Evolutionary conservation across 2,329 filamentous ascomycete genomes (phyloP), one percentile per base, ranked within the genome.

Genomic region (Sarocladiaceae sp.): DNA sequence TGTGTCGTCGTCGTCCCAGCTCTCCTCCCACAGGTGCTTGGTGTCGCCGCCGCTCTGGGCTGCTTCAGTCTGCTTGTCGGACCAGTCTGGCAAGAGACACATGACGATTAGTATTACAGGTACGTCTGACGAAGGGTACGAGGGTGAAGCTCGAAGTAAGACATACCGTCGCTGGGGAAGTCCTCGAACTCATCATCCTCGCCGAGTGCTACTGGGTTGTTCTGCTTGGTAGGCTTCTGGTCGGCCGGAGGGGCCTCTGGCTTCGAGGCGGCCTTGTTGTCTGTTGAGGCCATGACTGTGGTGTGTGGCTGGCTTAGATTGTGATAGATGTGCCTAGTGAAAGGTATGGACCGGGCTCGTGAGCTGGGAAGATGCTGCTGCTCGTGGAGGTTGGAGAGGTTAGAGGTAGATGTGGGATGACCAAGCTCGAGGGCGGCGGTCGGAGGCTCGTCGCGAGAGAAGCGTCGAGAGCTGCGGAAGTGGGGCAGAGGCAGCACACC

Each of bases 101-200:
- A 35, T 7, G 21, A 10, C 7, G 21, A 6, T 20, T 35, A 19
- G 15, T 19, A 35, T 35, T 35, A 21, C 21, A 15, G 9, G 19
- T 20, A 19, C 15, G 33, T 20, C n/a, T n/a, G n/a, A n/a, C n/a
- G n/a, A n/a, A n/a, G n/a, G n/a, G n/a, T n/a, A n/a, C n/a, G n/a
- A n/a, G n/a, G n/a, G 33, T 18, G 21, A n/a, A 39, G 6, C 19
- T 23, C 20, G 26, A 29, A 10, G 16, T 10, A 26, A 9, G 12
- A 39, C 71, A 33, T 68, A 95, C 93, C 89, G 69, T 98, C 91
- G 46, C 95, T 86, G 20, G 93, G 93, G 60, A 98, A 98, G 65
- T 98, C 93, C 64, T 98, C 93, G 59, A 98, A 98, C 71, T 98
- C 93, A 65, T 98, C 93, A 61, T 98, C 93, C 65, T 98, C 93